These are phyloP conservation scores for Aphanomyces invadans DNA, from an alignment of 352 stramenopile genomes.

Conservation along the genomic window DNA sequence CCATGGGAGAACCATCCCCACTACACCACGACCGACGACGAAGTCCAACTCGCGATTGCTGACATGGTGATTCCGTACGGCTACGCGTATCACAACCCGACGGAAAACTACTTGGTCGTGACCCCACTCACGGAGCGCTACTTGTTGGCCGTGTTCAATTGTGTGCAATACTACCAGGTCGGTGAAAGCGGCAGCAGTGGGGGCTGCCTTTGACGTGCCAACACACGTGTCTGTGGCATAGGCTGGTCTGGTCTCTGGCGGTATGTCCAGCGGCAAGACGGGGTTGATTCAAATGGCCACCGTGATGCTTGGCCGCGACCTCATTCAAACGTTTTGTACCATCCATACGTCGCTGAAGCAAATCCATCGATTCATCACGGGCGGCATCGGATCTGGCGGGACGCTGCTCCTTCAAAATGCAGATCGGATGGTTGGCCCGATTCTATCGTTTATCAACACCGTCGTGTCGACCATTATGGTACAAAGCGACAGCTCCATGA, in stretches of 20 bases:
- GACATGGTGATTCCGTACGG: slow-evolving; percentile 47
- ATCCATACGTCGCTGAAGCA: background rate
- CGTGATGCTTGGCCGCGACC: background rate
- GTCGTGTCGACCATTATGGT: slow-evolving; percentile 20
- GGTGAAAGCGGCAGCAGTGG: too few relatives aligned
- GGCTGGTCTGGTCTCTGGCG: slow-evolving; percentile 18
- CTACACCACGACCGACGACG: slow-evolving; percentile 48
- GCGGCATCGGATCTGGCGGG: slow-evolving; percentile 25
- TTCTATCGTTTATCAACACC: slow-evolving; percentile 10
- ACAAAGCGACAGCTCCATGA: too few relatives aligned
- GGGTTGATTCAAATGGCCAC: background rate
- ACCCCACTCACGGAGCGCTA: slow-evolving; percentile 41
- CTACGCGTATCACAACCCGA: slow-evolving; percentile 48
- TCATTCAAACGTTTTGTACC: slow-evolving; percentile 11
- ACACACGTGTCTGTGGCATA: slow-evolving; percentile 2
- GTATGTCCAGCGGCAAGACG: slow-evolving; percentile 8
- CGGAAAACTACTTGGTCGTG: slow-evolving; percentile 30
- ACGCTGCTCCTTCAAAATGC: slow-evolving; percentile 25
- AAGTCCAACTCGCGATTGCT: slow-evolving; percentile 53
- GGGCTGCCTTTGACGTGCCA: background rate
- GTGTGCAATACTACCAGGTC: slow-evolving; percentile 36
- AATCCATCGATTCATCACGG: slow-evolving; percentile 12
- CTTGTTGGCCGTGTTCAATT: slow-evolving; percentile 43
- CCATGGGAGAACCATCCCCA: slow-evolving; percentile 53
- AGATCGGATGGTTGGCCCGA: background rate